Evolutionary conservation across 257 asterid genomes (phyloP), one percentile per base, ranked within the genome.

Genomic region (Solanum chmielewskii): DNA sequence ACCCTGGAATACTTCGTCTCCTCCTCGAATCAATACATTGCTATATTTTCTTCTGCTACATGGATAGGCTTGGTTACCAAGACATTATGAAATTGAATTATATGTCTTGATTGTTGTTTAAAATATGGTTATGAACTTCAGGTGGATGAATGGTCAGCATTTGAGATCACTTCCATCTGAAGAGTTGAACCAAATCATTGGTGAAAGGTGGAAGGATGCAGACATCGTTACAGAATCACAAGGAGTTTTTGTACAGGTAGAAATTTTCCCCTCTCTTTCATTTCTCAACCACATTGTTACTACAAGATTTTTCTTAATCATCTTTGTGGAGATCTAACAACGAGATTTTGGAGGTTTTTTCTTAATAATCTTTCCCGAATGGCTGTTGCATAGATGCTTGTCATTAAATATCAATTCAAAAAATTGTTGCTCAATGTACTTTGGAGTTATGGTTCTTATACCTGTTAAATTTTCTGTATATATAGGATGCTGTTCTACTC

Each of bases 121-220:
- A 78, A 82, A 39, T 69, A 47, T 90, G 49, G 84, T 39, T 87
- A 87, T 90, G 76, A 89, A 80, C 83, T 89, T 87, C 89, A 96
- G 99, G 94, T 96, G 99, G 99, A 95, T 96, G 98, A 96, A 94
- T 90, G 99, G 99, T 76, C 97, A 94, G 87, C 92, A 96, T 93
- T 92, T 95, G 97, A 92, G 93, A 92, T 90, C 95, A 76, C 98
- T 96, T 89, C 95, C 98, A 60, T 87, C 91, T 42, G 93, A 87
- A 77, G 91, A 95, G 66, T 87, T 94, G 44, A 90, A 88, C 70
- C 87, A 91, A 88, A 92, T 94, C 83, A 91, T 95, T 35, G 99
- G 98, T 86, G 94, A 91, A 27, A 94, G 89, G 74, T 97, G 99
- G 98, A 94, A 92, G 94, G 90, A 92, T 90, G 85, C 84, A 66